phyloP scores from a whole-genome alignment of 2,329 filamentous ascomycete species.

The Tolypocladium sp. region DNA sequence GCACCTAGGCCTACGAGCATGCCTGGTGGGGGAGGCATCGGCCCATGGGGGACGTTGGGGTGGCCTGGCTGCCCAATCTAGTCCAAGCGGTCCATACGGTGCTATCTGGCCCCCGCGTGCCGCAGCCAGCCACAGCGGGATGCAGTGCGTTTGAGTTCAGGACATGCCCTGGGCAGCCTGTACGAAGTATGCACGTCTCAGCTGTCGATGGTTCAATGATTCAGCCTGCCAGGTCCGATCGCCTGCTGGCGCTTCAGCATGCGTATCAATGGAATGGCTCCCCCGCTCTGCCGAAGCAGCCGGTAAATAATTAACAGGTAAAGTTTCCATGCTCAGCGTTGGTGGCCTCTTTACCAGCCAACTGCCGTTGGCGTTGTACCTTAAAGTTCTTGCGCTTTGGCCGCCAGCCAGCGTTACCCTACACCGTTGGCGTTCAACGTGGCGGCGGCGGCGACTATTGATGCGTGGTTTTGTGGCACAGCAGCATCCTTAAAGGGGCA shows the following conservation, averaged over 20 bases:
- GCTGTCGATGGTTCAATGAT: too few relatives aligned
- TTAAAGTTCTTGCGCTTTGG: not conserved
- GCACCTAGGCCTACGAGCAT: not conserved
- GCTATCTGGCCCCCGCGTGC: too few relatives aligned
- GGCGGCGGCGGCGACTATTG: not conserved
- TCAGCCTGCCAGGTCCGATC: not conserved
- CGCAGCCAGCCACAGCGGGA: too few relatives aligned
- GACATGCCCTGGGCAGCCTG: too few relatives aligned
- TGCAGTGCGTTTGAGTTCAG: not conserved
- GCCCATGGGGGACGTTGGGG: not conserved
- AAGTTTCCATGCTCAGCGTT: too few relatives aligned
- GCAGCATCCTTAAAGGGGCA: not conserved
- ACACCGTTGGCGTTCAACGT: not conserved
- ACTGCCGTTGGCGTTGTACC: not conserved
- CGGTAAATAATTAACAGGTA: not conserved
- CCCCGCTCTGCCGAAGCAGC: not conserved
- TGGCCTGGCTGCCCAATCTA: not conserved
- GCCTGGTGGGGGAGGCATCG: not conserved
- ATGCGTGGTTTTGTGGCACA: not conserved
- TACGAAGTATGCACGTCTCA: too few relatives aligned
- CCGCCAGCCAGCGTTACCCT: not conserved
- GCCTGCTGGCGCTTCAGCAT: not conserved
- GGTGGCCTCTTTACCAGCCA: too few relatives aligned
- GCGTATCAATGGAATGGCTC: not conserved
- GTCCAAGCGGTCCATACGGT: not conserved